Conservation (phyloP, 2,329 filamentous ascomycete genomes). For the Botryotinia calthae region DNA sequence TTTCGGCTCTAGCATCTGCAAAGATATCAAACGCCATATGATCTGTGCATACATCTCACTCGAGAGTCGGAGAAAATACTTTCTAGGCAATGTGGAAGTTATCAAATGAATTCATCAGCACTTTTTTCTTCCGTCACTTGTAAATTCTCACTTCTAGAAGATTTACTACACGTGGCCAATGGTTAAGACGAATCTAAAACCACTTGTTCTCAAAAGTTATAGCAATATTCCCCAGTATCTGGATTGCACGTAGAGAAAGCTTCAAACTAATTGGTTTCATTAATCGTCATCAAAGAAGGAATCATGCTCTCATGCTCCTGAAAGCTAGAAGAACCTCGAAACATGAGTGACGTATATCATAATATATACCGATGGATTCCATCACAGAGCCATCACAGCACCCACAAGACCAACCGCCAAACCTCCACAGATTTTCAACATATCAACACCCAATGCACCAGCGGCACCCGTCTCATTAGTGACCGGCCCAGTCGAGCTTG, state of each 20-base stretch:
- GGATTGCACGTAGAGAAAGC: not conserved
- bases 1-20: not conserved
- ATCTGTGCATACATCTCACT: not conserved
- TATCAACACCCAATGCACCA: not conserved
- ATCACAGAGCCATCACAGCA: constrained; percentile 20
- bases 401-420: constrained; percentile 20
- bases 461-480: not conserved
- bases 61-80: not conserved
- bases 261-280: not conserved
- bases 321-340: not conserved
- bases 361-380: not conserved
- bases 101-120: not conserved
- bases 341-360: not conserved
- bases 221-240: not conserved
- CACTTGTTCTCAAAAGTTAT: not conserved
- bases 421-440: not conserved
- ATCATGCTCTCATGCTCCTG: not conserved
- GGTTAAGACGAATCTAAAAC: not conserved
- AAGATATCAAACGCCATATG: not conserved
- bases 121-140: not conserved
- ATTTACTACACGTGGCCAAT: not conserved
- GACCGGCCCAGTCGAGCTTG: not conserved
- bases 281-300: not conserved
- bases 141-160: too few species aligned
- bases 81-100: not conserved